Conservation (phyloP, 1,284 basidiomycete species). For the Moesziomyces globuligerus region DNA sequence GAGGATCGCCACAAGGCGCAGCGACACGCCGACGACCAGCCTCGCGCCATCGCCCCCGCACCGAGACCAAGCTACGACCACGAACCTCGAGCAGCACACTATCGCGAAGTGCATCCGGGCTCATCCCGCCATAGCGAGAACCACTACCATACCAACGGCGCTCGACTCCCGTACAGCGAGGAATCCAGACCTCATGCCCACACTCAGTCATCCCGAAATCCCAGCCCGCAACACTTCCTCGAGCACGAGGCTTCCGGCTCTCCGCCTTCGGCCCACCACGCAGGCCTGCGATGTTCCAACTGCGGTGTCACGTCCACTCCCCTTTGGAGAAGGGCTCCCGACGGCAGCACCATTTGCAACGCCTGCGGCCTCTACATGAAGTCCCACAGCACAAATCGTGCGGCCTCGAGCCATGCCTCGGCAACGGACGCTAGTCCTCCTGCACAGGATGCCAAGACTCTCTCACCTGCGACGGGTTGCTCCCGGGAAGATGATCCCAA, state of each 20-base stretch:
- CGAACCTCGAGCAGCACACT: slow-evolving; percentile 13
- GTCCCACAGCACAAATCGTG: slow-evolving; percentile 46
- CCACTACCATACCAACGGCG: slow-evolving; percentile 23
- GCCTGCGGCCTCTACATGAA: slow-evolving; percentile 71
- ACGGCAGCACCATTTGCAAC: slow-evolving; percentile 88
- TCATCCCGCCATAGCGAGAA: slow-evolving; percentile 16
- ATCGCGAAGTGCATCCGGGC: slow-evolving; percentile 10
- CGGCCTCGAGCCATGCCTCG: slow-evolving; percentile 23
- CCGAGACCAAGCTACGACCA: slow-evolving; percentile 27
- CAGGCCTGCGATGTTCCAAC: slow-evolving; percentile 75
- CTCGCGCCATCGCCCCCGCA: slow-evolving; percentile 29
- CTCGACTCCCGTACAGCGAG: slow-evolving; percentile 12
- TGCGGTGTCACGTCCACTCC: slow-evolving; percentile 88
- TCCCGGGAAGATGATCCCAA: slow-evolving; percentile 40
- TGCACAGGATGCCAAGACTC: slow-evolving; percentile 12
- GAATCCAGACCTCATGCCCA: slow-evolving; percentile 4
- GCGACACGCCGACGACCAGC: slow-evolving; percentile 30
- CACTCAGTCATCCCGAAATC: slow-evolving; percentile 12
- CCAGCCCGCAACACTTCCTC: slow-evolving; percentile 24
- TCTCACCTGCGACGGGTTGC: slow-evolving; percentile 10
- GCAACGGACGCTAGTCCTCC: slow-evolving; percentile 33
- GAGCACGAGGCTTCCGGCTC: slow-evolving; percentile 31
- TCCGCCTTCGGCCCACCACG: slow-evolving; percentile 30
- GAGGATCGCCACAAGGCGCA: slow-evolving; percentile 35
- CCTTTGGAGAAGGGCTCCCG: slow-evolving; percentile 86